Percentiles rank a stretch among this genome's conserved stretches.
Evolutionary conservation across 1,284 basidiomycete species (phyloP).

Genomic region (Trametes sp.): DNA sequence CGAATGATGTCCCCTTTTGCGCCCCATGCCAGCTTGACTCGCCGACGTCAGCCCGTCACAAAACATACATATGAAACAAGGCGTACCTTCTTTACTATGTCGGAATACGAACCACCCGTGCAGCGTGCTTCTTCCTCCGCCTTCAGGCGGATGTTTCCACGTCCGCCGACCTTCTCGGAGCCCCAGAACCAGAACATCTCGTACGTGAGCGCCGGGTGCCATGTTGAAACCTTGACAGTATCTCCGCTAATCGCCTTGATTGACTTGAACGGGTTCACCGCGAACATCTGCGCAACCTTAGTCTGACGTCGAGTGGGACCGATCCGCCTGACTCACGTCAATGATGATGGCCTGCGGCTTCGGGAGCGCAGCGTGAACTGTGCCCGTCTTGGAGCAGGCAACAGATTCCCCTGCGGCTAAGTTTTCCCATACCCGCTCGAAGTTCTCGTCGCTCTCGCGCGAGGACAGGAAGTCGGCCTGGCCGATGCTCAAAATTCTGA

Average conservation of each 20-base stretch:
- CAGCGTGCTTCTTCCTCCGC: not conserved
- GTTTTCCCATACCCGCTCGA: slow-evolving; percentile 1
- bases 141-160: not conserved
- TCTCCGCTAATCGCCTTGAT: slow-evolving; percentile 21
- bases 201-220: slow-evolving; percentile 26
- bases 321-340: not conserved
- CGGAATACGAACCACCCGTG: not conserved
- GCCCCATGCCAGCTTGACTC: slow-evolving; percentile 12
- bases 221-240: slow-evolving; percentile 28
- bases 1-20: slow-evolving; percentile 13
- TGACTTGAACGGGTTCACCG: slow-evolving; percentile 2
- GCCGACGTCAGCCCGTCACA: not conserved
- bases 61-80: not conserved
- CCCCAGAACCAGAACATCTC: slow-evolving; percentile 18
- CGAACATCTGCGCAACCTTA: slow-evolving; percentile 26
- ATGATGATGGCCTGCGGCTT: slow-evolving; percentile 1
- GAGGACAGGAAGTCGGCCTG: not conserved
- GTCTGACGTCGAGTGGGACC: not conserved
- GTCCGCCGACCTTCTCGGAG: slow-evolving; percentile 6
- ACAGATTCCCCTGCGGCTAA: not conserved
- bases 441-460: not conserved
- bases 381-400: not conserved
- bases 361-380: not conserved
- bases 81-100: slow-evolving; percentile 17
- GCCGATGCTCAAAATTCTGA: not conserved